A percentile compares a stretch with the other conserved stretches of the same genome.
Conservation (phyloP, 1,284 basidiomycete species). For the Schizophyllum amplum region DNA sequence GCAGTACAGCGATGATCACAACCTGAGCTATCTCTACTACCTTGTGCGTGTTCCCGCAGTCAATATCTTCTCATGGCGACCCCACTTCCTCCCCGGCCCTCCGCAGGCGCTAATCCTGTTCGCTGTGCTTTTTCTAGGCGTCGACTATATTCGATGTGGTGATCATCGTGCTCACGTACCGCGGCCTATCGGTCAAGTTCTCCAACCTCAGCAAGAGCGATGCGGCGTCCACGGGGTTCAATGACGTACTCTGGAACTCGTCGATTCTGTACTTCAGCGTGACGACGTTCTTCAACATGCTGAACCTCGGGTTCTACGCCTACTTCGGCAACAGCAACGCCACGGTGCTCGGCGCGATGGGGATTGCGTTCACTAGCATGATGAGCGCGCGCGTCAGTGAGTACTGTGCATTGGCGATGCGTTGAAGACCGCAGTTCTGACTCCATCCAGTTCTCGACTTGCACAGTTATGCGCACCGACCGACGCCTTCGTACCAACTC, state of each 20-base stretch:
- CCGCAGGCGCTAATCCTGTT: not conserved
- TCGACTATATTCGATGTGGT: conserved; percentile 4
- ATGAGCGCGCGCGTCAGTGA: conserved; percentile 8
- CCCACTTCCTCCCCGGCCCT: not conserved
- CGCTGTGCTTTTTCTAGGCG: not conserved
- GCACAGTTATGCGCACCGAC: conserved; percentile 4
- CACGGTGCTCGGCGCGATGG: conserved; percentile 3
- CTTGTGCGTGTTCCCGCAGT: not conserved
- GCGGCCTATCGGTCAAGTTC: conserved; percentile 1
- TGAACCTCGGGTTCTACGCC: conserved; percentile 4
- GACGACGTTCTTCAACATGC: conserved; percentile 3
- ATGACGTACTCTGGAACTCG: conserved; percentile 6
- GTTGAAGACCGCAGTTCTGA: not conserved
- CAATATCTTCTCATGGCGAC: not conserved
- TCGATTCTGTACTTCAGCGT: conserved; percentile 5
- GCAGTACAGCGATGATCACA: conserved; percentile 4
- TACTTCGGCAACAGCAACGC: conserved; percentile 4
- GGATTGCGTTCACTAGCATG: conserved; percentile 7
- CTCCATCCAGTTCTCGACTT: conserved; percentile 3
- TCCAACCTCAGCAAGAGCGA: not conserved
- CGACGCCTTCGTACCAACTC: not conserved
- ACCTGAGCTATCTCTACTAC: conserved; percentile 6
- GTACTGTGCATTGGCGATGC: not conserved
- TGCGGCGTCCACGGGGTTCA: not conserved
- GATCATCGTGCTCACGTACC: conserved; percentile 2